A percentile compares a stretch with the other conserved stretches of the same genome.
phyloP scores from a whole-genome alignment of 352 stramenopile genomes.

The Phytophthora agathidicida region DNA sequence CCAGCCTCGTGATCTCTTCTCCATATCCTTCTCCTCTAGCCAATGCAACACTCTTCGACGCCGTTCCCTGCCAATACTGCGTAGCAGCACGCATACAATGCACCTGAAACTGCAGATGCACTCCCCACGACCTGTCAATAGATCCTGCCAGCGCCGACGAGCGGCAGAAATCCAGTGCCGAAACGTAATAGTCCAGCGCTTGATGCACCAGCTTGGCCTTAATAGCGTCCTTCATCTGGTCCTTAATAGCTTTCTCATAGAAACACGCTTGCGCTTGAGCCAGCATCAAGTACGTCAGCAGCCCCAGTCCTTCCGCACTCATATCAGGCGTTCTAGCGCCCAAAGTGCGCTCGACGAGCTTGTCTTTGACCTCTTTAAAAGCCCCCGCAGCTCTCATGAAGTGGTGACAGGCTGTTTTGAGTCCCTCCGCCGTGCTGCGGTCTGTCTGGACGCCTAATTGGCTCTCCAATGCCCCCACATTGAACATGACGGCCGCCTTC shows the following conservation, averaged over 20 bases:
- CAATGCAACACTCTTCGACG: conserved; percentile 63
- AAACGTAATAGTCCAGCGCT: conserved; percentile 68
- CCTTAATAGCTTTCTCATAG: conserved; percentile 92
- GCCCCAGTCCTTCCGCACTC: conserved; percentile 66
- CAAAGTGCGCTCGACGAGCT: conserved; percentile 48
- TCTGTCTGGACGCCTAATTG: conserved; percentile 85
- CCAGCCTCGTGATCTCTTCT: conserved; percentile 76
- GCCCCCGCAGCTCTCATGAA: conserved; percentile 88
- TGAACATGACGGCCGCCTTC: conserved; percentile 87
- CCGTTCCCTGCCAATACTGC: conserved; percentile 81
- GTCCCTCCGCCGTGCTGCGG: conserved; percentile 67
- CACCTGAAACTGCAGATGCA: conserved; percentile 76
- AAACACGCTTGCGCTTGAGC: conserved; percentile 91
- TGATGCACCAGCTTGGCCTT: conserved; percentile 87
- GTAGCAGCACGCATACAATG: conserved; percentile 73
- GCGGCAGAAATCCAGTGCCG: conserved; percentile 63
- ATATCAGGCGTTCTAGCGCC: conserved; percentile 61
- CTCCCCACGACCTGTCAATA: conserved; percentile 71
- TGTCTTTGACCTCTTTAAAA: conserved; percentile 68
- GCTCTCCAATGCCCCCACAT: conserved; percentile 82
- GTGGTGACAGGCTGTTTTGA: conserved; percentile 84
- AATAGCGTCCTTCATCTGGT: conserved; percentile 84
- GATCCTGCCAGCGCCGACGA: conserved; percentile 48
- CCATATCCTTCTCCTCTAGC: conserved; percentile 67
- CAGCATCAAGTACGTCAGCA: conserved; percentile 80